Base-by-base conservation (phyloP, 139 green algal species). In the Coelastrella sp. region DNA sequence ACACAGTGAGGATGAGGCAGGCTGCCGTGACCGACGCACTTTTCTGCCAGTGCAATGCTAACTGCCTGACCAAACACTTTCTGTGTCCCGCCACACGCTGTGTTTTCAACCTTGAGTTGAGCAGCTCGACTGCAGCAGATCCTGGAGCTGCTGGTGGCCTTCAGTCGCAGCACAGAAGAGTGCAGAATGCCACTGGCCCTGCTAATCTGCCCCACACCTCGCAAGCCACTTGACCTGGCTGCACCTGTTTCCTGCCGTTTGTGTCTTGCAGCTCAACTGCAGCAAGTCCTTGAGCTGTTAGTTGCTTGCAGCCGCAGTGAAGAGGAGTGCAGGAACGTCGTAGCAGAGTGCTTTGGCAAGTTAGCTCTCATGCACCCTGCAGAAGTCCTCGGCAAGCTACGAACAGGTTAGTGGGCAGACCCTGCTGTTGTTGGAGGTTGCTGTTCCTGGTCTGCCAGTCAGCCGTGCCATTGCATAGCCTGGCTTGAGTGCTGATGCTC, bases 331-430 rank as follows among this genome's bases (percentile, higher is more conserved):
- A 90, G 96, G 59, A 96, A 94, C 64, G 96, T 99, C 23, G 96
- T 99, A n/a, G 77, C 97, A 6, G 98, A 99, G 93, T 99, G 98
- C 95, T 93, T 98, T 71, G 98, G 97, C 32, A 94, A 95, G 60
- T 92, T 99, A 83, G 96, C 96, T 65, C 94, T 98, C 90, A 93
- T 98, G 60, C 76, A 93, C 71, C 93, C 96, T 1, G 88, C 19
- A 8, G 58, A 89, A 32, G 92, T 96, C 76, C 82, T 98, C 75
- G 71, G 85, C 3, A 82, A 80, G 73, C 92, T 98, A 7, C 66
- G 54, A 10, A 77, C 81, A 87, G 88, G 78, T 78, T 47, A 60
- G 68, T 10, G 23, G 11, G 8, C 61, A 71, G 61, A 71, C 61
- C 61, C 61, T 71, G 61, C 61, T 19, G 61, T 13, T 71, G 61